Percentiles rank a stretch among this genome's conserved stretches.
These are phyloP conservation scores for Sporothrix schenckii DNA, from an alignment of 2,329 filamentous ascomycete genomes.

Conservation along the genomic window DNA sequence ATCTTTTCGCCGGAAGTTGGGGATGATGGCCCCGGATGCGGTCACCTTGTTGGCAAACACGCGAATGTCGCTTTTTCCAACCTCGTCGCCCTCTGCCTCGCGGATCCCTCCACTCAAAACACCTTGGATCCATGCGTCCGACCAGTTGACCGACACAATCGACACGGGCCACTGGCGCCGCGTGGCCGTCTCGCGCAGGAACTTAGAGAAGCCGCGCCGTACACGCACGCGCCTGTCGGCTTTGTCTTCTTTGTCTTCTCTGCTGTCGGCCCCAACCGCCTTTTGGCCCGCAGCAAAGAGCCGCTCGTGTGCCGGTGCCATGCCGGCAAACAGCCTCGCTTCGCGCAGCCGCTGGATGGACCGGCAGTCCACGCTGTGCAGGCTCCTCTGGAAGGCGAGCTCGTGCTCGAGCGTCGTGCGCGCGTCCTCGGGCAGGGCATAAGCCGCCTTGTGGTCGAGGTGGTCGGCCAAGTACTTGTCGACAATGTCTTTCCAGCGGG, in stretches of 20 bases:
- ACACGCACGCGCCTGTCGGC: not conserved
- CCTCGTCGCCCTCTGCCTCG: not conserved
- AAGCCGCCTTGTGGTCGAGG: constrained; percentile 39
- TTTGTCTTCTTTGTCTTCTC: not conserved
- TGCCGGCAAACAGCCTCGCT: constrained; percentile 51
- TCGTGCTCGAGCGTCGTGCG: constrained; percentile 48
- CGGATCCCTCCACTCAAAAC: constrained; percentile 39
- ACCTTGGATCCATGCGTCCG: constrained; percentile 39
- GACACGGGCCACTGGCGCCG: constrained; percentile 46
- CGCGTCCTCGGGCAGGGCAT: constrained; percentile 42
- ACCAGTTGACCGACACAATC: constrained; percentile 53
- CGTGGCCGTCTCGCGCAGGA: constrained; percentile 39
- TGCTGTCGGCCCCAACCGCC: constrained; percentile 39
- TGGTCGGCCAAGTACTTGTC: constrained; percentile 52
- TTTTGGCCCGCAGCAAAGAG: constrained; percentile 46
- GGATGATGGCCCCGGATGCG: constrained; percentile 47
- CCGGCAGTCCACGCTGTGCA: constrained; percentile 50
- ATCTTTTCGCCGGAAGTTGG: constrained; percentile 42
- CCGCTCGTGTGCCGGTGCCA: constrained; percentile 39
- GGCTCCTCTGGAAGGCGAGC: constrained; percentile 48
- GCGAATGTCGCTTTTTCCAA: constrained; percentile 34
- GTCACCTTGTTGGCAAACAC: constrained; percentile 52
- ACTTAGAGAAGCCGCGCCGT: constrained; percentile 30
- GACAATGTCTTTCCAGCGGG: constrained; percentile 52
- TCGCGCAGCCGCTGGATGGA: constrained; percentile 52